Base-by-base conservation (phyloP, 177 flowering plant species). In the Vitis hybrid region DNA sequence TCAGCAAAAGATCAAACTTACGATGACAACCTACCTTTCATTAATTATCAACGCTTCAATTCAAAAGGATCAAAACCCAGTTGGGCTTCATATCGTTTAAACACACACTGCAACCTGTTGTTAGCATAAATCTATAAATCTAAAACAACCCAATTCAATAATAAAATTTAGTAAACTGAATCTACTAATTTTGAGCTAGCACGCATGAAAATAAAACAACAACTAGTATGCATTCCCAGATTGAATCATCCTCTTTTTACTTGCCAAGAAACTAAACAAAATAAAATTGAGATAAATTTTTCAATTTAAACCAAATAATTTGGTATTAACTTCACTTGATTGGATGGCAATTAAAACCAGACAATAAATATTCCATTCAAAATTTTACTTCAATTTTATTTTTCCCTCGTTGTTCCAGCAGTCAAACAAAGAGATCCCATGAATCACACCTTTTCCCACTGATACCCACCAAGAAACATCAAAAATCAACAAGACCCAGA, bases 401-500 rank as follows among this genome's bases (percentile, higher is more conserved):
- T 58, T 20, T 20, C 31, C 63, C 31, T 3, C 63, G 31, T 60
- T 60, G 24, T 60, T 14, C 31, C 63, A 60, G 44, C 15, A 60
- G 31, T 44, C 51, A 59, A 60, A 60, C 31, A 15, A 62, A 57
- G n/a, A 22, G 59, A 70, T 61, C 72, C 28, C 20, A 2, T 1
- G 12, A 22, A 50, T 54, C 20, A 19, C 49, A 49, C 44, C 47
- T 17, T 47, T 17, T 47, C 28, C 8, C 4, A 19, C 15, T 71
- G 17, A 20, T 31, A 12, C 24, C 38, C 10, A 64, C 9, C 53
- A 28, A 22, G 4, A 18, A 44, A 52, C 31, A 28, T 28, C 4
- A 54, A 20, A 72, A 71, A 63, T 7, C 64, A 51, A 51, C 33
- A 54, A 63, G 3, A 64, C 68, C 59, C 72, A 51, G 7, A 52